Conservation (phyloP, 2,329 filamentous ascomycete species). For the Penicillium sp. region DNA sequence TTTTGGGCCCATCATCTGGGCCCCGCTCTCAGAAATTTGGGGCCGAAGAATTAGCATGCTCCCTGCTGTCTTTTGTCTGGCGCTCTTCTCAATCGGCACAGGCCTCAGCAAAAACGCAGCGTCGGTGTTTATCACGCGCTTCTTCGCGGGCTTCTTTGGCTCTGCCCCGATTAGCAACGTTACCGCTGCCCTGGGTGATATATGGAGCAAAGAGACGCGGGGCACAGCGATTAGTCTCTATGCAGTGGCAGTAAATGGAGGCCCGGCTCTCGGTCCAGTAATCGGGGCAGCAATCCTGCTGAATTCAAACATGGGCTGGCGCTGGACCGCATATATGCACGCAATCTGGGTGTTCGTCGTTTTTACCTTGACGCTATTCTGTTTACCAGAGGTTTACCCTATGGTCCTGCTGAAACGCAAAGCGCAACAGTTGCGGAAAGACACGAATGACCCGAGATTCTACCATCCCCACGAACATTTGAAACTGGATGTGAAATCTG, state of each 20-base stretch:
- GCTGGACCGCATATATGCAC: conserved; percentile 48
- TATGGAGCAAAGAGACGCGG: conserved; percentile 41
- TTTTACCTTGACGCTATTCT: conserved; percentile 28
- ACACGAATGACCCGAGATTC: conserved; percentile 39
- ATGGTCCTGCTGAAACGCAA: conserved; percentile 43
- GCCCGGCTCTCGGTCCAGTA: conserved; percentile 44
- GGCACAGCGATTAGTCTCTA: conserved; percentile 44
- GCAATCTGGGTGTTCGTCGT: conserved; percentile 42
- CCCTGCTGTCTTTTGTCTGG: conserved; percentile 45
- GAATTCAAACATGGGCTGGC: conserved; percentile 42
- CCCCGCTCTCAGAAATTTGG: conserved; percentile 47
- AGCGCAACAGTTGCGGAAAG: conserved; percentile 38
- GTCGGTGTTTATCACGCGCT: conserved; percentile 43
- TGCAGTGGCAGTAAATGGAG: conserved; percentile 42
- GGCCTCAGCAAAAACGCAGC: conserved; percentile 41
- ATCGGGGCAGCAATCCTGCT: conserved; percentile 42
- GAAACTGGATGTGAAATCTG: conserved; percentile 37
- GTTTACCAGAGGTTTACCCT: conserved; percentile 43
- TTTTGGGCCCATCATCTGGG: conserved; percentile 43
- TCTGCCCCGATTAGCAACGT: conserved; percentile 47
- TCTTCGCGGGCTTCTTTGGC: conserved; percentile 49
- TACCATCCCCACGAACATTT: conserved; percentile 49
- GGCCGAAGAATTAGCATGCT: conserved; percentile 49
- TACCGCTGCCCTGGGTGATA: conserved; percentile 45
- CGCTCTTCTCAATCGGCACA: conserved; percentile 48